These are phyloP conservation scores for Boletus reticuloceps DNA, from an alignment of 768 basidiomycete species.

Conservation along the genomic window DNA sequence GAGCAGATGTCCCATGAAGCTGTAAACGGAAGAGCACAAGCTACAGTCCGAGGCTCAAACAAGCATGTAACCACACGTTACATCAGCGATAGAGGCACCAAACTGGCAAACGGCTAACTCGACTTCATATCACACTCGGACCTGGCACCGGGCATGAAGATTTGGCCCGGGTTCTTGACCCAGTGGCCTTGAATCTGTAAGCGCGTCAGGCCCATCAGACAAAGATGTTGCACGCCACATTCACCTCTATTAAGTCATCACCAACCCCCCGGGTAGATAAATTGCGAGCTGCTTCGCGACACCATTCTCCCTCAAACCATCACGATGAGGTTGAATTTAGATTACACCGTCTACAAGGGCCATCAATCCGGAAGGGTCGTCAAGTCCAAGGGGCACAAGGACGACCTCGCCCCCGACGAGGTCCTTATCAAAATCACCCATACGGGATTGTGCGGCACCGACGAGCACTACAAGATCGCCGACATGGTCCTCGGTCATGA, in stretches of 20 bases:
- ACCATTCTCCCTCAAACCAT: not conserved
- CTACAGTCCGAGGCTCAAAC: no score
- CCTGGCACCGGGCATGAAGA: no score
- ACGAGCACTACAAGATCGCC: slow-evolving; percentile 30
- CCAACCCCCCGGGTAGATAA: not conserved
- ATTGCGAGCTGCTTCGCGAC: not conserved
- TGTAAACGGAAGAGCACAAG: no score
- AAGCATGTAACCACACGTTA: no score
- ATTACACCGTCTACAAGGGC: slow-evolving; percentile 34
- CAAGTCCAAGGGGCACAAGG: slow-evolving; percentile 12
- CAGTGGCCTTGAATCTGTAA: no score
- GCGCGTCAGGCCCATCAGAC: no score
- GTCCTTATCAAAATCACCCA: slow-evolving; percentile 34
- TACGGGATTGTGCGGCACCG: slow-evolving; percentile 39
- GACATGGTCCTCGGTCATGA: slow-evolving; percentile 42
- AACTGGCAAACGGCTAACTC: no score
- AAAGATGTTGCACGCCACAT: no score
- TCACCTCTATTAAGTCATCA: not conserved
- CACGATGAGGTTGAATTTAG: slow-evolving; percentile 18
- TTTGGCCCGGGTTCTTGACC: no score
- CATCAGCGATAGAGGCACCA: no score
- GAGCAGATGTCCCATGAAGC: no score
- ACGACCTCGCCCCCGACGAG: slow-evolving; percentile 24
- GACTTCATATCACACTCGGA: no score
- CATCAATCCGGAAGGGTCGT: slow-evolving; percentile 18